A percentile compares a stretch with the other conserved stretches of the same genome.
phyloP scores from a whole-genome alignment of 73 alveolate species.

The Urostyla sp. region DNA sequence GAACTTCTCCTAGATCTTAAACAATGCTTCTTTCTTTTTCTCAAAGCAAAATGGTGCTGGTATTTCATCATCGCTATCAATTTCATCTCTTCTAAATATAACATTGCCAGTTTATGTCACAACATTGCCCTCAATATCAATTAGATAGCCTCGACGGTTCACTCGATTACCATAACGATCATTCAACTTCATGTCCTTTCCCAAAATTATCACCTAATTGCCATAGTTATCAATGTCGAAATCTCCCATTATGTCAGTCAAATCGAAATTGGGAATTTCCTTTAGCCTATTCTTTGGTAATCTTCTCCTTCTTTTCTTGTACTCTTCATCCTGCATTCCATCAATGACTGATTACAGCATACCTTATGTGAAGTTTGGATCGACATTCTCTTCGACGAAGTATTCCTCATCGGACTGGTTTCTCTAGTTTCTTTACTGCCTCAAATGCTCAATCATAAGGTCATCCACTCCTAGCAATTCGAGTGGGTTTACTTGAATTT shows the following conservation, averaged over 20 bases:
- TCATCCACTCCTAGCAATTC: conserved; percentile 43
- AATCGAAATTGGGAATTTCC: conserved; percentile 47
- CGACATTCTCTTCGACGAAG: conserved; percentile 34
- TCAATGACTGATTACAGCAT: conserved; percentile 37
- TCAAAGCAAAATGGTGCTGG: conserved; percentile 67
- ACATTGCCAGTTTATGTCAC: conserved; percentile 13
- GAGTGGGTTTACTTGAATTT: conserved; percentile 37
- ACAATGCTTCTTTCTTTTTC: neutral
- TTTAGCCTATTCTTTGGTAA: conserved; percentile 2
- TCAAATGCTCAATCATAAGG: conserved; percentile 9
- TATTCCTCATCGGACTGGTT: conserved; percentile 20
- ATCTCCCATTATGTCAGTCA: conserved; percentile 55
- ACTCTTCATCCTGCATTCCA: conserved; percentile 15
- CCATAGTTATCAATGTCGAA: conserved; percentile 56
- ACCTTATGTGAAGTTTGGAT: conserved; percentile 39
- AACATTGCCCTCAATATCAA: conserved; percentile 55
- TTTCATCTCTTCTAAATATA: conserved; percentile 59
- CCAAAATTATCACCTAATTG: conserved; percentile 32
- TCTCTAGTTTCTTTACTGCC: neutral
- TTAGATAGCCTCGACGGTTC: conserved; percentile 51
- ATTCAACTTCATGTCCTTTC: conserved; percentile 43
- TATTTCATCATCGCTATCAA: conserved; percentile 67
- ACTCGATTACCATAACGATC: conserved; percentile 61
- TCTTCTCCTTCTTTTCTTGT: conserved; percentile 2
- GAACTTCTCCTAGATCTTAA: neutral